phyloP scores from a whole-genome alignment of 2,329 filamentous ascomycete genomes.

The Keithomyces neogunnii region DNA sequence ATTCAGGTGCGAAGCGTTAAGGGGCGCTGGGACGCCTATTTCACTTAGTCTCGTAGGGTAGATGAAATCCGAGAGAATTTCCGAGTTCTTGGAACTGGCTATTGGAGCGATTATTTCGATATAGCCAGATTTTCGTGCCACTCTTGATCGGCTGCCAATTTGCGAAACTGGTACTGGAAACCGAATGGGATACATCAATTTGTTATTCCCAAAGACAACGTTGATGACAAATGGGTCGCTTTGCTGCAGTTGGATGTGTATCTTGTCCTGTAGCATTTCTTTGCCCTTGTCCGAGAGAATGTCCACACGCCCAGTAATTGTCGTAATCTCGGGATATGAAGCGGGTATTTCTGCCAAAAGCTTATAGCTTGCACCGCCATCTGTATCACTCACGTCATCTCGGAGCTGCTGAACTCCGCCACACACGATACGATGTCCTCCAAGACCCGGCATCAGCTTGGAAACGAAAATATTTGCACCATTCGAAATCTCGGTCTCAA shows the following conservation, averaged over 20 bases:
- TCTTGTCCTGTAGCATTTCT: constrained; percentile 28
- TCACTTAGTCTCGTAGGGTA: constrained; percentile 24
- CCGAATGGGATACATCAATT: constrained; percentile 22
- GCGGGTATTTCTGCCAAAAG: constrained; percentile 23
- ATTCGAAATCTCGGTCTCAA: constrained; percentile 22
- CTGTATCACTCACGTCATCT: constrained; percentile 9
- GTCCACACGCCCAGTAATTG: constrained; percentile 31
- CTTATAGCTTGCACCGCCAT: constrained; percentile 13
- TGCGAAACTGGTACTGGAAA: constrained; percentile 33
- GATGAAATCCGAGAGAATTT: constrained; percentile 23
- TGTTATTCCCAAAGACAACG: constrained; percentile 26
- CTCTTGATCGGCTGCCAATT: constrained; percentile 25
- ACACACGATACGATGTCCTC: constrained; percentile 17
- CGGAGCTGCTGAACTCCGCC: constrained; percentile 14
- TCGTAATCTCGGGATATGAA: constrained; percentile 19
- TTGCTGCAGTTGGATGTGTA: constrained; percentile 27
- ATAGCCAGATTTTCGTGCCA: constrained; percentile 35
- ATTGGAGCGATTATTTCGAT: constrained; percentile 33
- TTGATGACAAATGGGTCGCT: constrained; percentile 31
- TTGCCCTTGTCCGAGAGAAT: constrained; percentile 26
- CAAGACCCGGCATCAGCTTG: constrained; percentile 26
- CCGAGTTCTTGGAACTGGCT: constrained; percentile 14
- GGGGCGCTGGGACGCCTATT: constrained; percentile 21
- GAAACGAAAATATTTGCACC: constrained; percentile 25
- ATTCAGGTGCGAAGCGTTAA: constrained; percentile 33